Base-by-base conservation (phyloP, 441 rosid species). In the Adansonia grandidieri region DNA sequence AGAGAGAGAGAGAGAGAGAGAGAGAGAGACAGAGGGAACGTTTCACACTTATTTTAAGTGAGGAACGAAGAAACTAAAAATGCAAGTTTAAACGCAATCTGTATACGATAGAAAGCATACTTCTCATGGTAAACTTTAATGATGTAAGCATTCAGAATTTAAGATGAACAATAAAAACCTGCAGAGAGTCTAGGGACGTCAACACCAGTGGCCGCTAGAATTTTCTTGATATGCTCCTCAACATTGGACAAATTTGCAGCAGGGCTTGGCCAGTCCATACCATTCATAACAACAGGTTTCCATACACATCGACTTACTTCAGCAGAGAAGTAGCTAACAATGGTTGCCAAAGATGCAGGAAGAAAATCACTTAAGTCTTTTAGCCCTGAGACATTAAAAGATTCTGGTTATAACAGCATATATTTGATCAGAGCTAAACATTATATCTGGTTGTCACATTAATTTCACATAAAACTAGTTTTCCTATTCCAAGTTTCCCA, bases 261-360 rank as follows among this genome's bases (percentile, higher is more conserved):
- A 48, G 96, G 96, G 79, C 93, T 91, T 4, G 96, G 96, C 96
- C 96, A 91, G 85, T 91, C 93, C 79, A 88, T 83, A 68, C 96
- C 96, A 17, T 91, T 91, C 96, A 91, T 91, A 78, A 87, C 87
- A 62, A 62, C 96, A 3, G 94, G 94, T 81, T 91, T 91, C 96
- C 96, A 91, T 64, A 91, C 90, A 75, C 91, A 83, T 74, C 96
- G 85, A 80, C 92, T 91, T 71, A 91, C 92, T 83, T 91, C 96
- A 60, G 96, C 88, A 4, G 96, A 91, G 89, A 91, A 91, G 87
- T 90, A 91, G 85, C 96, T 91, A 54, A 88, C 92, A 32, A 90
- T 91, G 8, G 96, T 82, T 73, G 93, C 87, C 83, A 91, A 81
- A 77, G 87, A 88, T 66, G 92, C 96, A 19, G 96, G 96, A 48